Percentiles rank a stretch among this genome's conserved stretches.
These are phyloP conservation scores for Claviceps sorghi DNA, from an alignment of 2,329 filamentous ascomycete genomes.

Conservation along the genomic window DNA sequence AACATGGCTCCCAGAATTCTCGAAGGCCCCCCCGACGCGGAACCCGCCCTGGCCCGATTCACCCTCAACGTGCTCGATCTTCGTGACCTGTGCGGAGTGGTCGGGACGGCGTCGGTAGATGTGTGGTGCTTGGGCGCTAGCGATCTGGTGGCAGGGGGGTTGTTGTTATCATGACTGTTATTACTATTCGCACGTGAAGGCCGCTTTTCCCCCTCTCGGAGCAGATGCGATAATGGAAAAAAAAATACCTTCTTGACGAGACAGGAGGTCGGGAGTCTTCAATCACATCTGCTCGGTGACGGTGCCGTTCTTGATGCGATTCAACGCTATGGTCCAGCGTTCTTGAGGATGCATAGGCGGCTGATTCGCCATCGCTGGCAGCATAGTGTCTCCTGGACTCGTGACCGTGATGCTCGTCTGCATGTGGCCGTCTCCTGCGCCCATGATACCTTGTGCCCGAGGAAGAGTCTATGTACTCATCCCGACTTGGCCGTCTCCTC, in stretches of 20 bases:
- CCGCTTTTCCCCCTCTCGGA: too few relatives aligned
- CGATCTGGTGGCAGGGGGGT: constrained; percentile 2
- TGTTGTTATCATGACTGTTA: not conserved
- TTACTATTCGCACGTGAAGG: not conserved
- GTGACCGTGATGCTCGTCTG: constrained; percentile 11
- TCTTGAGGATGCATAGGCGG: constrained; percentile 14
- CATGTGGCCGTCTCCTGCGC: constrained; percentile 11
- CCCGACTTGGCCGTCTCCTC: constrained; percentile 12
- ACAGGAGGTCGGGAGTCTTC: constrained; percentile 21
- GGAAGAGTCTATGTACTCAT: constrained; percentile 14
- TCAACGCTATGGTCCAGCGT: constrained; percentile 17
- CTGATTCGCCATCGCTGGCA: constrained; percentile 16
- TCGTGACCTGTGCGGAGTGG: constrained; percentile 5
- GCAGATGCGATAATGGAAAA: too few relatives aligned
- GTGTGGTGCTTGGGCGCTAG: constrained; percentile 7
- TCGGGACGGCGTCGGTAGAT: constrained; percentile 9
- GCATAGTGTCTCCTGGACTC: constrained; percentile 9
- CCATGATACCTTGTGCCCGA: constrained; percentile 12
- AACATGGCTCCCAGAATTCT: constrained; percentile 16
- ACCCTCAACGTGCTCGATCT: constrained; percentile 8
- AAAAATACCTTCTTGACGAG: constrained; percentile 16
- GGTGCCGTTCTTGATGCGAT: constrained; percentile 14
- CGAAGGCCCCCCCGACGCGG: constrained; percentile 8
- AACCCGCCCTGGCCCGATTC: constrained; percentile 9
- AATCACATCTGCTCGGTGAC: constrained; percentile 15